Evolutionary conservation across 441 rosid genomes (phyloP), one percentile per base, ranked within the genome.

Genomic region (Croton setiger): DNA sequence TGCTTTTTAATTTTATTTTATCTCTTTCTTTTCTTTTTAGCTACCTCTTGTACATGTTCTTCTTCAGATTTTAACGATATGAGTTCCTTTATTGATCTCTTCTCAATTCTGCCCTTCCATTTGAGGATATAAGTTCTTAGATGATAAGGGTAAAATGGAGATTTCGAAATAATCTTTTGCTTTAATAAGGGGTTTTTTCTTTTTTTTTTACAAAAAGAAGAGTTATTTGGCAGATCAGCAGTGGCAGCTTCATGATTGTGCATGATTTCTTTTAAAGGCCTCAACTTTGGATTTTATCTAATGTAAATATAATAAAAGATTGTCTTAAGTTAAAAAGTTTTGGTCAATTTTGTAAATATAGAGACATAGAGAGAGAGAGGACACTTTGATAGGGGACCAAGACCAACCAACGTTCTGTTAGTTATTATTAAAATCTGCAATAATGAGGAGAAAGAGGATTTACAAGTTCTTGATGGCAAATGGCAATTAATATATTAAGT

Each of bases 91-190:
- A 52, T 37, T 52, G 18, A 13, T 7, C 47, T 1, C 49, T 60
- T 37, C 49, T 63, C 81, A 21, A 51, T 18, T 62, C 18, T 68
- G 61, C 20, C 83, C 81, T 44, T 63, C 18, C 48, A 4, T 48
- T 59, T 60, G 43, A 60, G 1, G 36, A 23, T 39, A 57, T 14
- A 59, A 20, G 11, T n/a, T 1, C 36, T 1, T 45, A 2, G 11
- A 48, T 23, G 15, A 3, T 4, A n/a, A 41, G 79, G 79, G 69
- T 57, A 63, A 7, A 48, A 14, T 43, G 39, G 76, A 17, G 53
- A 7, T 20, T 21, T 5, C 0, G 0, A 13, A 14, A 4, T 10
- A 10, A 61, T 36, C 27, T 54, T 36, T 64, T 47, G 54, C 39
- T 67, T 41, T 54, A 3, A 31, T 23, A 23, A 41, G 31, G 0